Base-by-base conservation (phyloP, 2,329 filamentous ascomycete genomes). In the Cercospora zeina region DNA sequence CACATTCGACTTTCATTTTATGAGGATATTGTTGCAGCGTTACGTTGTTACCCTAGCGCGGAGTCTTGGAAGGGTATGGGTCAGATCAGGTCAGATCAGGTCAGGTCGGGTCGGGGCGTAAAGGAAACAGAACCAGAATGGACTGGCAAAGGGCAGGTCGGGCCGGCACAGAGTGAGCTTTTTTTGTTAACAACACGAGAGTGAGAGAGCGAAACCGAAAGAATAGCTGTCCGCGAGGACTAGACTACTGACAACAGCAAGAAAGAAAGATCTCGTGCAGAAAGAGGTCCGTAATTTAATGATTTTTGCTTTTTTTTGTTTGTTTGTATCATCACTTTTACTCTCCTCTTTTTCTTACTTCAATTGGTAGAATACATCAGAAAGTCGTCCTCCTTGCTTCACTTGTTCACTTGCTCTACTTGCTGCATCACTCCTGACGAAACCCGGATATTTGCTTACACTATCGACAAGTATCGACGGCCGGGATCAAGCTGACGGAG, bases 11-110 rank as follows among this genome's bases (percentile, higher is more conserved):
- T 62, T 64, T 54, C 42, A 56, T 59, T 54, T 16, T 39, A 27
- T 59, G 58, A 58, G 64, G 55, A 56, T 65, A 71, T 65, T 63
- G 30, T 55, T 69, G 63, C 67, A 70, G 69, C 69, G 69, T 70
- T 70, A 67, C 59, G 61, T 67, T 62, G 55, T 62, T 65, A 62
- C 58, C 60, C 64, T 65, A 69, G 69, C 69, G 68, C 64, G 69
- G 69, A 71, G 69, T 71, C 65, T 61, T 45, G 67, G 62, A 47
- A 31, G 36, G 47, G 19, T 14, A 31, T 31, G 27, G 47, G 21
- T 27, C 47, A 5, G 47, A 21, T 16, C 37, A 27, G 24, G 24
- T 27, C 24, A 37, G 39, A n/a, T 42, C 39, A 42, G 39, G 39
- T 21, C 16, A 19, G 39, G 24, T 27, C 24, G 6, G 24, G 24